Evolutionary conservation across 2,329 filamentous ascomycete genomes (phyloP), one percentile per base, ranked within the genome.

Genomic region (Calcarisporium arbuscula): DNA sequence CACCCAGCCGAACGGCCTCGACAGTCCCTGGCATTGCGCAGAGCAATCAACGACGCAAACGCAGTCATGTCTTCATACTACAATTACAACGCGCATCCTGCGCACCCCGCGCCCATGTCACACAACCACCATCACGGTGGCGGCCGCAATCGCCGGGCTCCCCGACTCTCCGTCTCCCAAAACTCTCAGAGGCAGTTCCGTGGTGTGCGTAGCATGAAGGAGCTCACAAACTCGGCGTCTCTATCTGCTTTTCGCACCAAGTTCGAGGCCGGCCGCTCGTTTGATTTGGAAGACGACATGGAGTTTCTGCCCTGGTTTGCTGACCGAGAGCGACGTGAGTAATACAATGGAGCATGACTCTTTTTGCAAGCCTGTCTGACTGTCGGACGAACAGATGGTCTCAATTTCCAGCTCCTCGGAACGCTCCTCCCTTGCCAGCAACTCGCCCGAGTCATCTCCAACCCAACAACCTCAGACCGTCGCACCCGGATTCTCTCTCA

Each of bases 391-490:
- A 58, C 67, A 95, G 85, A 70, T 94, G 57, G 82, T 89, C 52
- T 95, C 88, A 36, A 94, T 95, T 48, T 85, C 90, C 64, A 94
- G 87, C 41, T 80, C 83, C 22, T 95, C 92, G 40, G 92, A 98
- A 65, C 85, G 89, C 46, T 95, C 90, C 5, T 96, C 92, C 36
- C 70, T 95, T 46, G 92, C 90, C 30, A 95, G 89, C 66, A 89
- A 88, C 52, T 96, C 92, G 6, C 92, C 92, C 27, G 85, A 90
- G 52, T 80, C 85, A 30, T 96, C 90, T 27, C 92, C 92, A 17
- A 80, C 92, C 26, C 89, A 94, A 66, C 85, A 92, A 52, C 85
- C 85, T 14, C 79, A 85, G 56, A 81, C 85, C 49, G 77, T 87
- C 41, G 77, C 83, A 17, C 80, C 89, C 16, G 77, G 81, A 39